A percentile compares a stretch with the other conserved stretches of the same genome.
Conservation (phyloP, 371 early-diverging fungal genomes). For the Apophysomyces variabilis region DNA sequence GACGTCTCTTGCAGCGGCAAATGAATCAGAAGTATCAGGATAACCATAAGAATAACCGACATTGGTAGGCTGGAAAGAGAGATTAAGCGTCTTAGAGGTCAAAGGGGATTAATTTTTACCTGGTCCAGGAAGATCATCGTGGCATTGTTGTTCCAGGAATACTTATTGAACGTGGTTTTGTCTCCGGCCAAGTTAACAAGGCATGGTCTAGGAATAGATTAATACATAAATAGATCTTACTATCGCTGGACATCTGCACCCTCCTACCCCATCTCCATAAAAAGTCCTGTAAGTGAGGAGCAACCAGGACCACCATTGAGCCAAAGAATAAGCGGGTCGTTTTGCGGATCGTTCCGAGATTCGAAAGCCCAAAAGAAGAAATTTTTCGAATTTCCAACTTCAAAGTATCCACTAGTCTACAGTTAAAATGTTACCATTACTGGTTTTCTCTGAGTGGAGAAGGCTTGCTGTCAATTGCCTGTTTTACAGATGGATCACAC, state of each 20-base stretch:
- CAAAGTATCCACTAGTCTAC: constrained; percentile 61
- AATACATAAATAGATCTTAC: background rate
- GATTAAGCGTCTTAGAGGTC: background rate
- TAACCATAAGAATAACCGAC: constrained; percentile 75
- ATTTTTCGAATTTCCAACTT: constrained; percentile 62
- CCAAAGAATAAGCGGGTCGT: constrained; percentile 85
- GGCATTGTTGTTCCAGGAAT: constrained; percentile 83
- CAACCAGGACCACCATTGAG: constrained; percentile 90
- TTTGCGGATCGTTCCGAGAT: constrained; percentile 70
- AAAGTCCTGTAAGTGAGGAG: constrained; percentile 77
- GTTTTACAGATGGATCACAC: constrained; percentile 78
- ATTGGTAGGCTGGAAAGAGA: constrained; percentile 57
- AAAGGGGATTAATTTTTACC: constrained; percentile 13
- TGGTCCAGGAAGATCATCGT: constrained; percentile 88
- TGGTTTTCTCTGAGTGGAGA: background rate
- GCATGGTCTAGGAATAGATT: constrained; percentile 55
- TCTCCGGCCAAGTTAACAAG: constrained; percentile 64
- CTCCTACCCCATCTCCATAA: constrained; percentile 76
- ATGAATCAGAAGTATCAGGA: constrained; percentile 47
- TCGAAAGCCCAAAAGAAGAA: constrained; percentile 95
- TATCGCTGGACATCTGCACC: background rate
- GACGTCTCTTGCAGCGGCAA: constrained; percentile 61
- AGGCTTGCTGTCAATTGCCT: constrained; percentile 43
- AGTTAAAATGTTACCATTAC: background rate
- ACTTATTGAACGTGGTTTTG: constrained; percentile 53